Percentiles rank a stretch among this genome's conserved stretches.
phyloP scores from a whole-genome alignment of 495 filamentous ascomycete species.

The Hyaloscypha finlandica region DNA sequence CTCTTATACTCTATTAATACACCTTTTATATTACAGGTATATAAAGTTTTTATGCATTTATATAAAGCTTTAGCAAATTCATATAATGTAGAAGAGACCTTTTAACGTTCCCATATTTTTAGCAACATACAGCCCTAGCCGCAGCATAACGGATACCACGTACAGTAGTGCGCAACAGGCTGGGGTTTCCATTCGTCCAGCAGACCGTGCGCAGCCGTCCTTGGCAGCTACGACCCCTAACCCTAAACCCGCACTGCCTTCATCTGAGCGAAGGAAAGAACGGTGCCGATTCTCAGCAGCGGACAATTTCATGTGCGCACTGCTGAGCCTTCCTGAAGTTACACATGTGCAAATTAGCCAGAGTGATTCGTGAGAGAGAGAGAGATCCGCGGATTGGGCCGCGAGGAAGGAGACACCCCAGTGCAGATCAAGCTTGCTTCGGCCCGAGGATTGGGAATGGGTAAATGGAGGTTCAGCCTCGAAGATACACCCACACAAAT shows the following conservation, averaged over 20 bases:
- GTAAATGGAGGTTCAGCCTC: constrained; percentile 13
- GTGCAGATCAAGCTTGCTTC: constrained; percentile 6
- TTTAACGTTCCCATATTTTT: too few species aligned
- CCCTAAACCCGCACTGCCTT: background rate
- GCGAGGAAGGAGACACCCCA: background rate
- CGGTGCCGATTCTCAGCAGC: background rate
- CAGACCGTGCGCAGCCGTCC: background rate
- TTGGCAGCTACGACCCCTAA: background rate
- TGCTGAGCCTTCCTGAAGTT: background rate
- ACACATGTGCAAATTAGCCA: constrained; percentile 3
- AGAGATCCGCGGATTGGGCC: background rate
- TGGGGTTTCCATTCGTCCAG: background rate
- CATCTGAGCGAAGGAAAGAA: background rate
- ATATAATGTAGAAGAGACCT: too few species aligned
- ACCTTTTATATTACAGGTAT: too few species aligned
- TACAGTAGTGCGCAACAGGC: background rate
- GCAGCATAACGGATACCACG: too few species aligned
- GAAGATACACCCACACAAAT: background rate
- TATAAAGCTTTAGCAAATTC: too few species aligned
- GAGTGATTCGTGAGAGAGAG: constrained; percentile 1
- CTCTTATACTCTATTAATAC: too few species aligned
- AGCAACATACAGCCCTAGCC: too few species aligned
- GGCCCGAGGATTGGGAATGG: constrained; percentile 8
- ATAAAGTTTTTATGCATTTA: too few species aligned
- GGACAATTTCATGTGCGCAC: background rate